Percentiles rank a stretch among this genome's conserved stretches.
These are phyloP conservation scores for Pseudogymnoascus sp. DNA, from an alignment of 2,329 filamentous ascomycete genomes.

Conservation along the genomic window DNA sequence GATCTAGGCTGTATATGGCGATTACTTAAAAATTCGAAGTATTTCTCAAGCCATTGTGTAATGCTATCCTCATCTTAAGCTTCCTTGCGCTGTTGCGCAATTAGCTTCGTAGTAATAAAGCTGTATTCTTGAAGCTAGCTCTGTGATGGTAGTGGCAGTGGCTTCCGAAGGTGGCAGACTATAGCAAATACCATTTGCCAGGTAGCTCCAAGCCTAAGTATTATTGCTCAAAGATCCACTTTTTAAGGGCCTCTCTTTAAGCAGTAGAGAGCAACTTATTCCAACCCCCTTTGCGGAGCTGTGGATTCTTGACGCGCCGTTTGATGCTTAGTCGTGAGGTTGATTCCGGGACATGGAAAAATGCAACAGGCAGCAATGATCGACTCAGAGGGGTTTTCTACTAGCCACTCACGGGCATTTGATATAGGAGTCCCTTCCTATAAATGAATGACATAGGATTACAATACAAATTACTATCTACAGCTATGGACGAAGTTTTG, in stretches of 20 bases:
- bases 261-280: background rate
- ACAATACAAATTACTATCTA: too few species aligned
- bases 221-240: background rate
- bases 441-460: too few species aligned
- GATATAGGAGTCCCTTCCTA: too few species aligned
- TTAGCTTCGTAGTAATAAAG: background rate
- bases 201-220: background rate
- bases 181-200: background rate
- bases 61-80: constrained; percentile 1
- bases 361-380: background rate
- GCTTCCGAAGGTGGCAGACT: background rate
- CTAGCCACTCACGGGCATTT: too few species aligned
- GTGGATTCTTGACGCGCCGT: background rate
- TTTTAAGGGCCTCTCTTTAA: background rate
- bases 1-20: too few species aligned
- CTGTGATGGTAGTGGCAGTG: background rate
- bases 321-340: background rate
- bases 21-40: too few species aligned
- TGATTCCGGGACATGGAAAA: background rate
- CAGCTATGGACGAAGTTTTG: background rate
- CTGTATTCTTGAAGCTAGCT: background rate
- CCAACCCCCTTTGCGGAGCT: background rate
- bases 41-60: too few species aligned
- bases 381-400: too few species aligned
- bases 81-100: background rate